Percentiles rank a stretch among this genome's conserved stretches.
Evolutionary conservation across 352 stramenopile genomes (phyloP).

Genomic region (Pythium guiyangense): DNA sequence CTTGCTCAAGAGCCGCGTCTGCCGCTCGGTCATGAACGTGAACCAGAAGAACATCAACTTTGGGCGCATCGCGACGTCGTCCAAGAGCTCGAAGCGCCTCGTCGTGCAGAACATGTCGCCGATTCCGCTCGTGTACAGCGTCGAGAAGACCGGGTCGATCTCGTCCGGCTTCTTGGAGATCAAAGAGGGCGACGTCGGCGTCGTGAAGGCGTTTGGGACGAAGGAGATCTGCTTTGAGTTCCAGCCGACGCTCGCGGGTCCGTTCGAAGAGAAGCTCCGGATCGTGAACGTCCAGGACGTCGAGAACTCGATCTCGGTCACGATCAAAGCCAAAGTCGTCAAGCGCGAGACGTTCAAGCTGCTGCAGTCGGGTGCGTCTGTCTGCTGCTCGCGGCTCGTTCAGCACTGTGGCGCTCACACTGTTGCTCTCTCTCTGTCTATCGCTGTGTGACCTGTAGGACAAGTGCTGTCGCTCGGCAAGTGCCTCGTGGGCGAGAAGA

Average conservation of each 20-base stretch:
- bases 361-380: slow-evolving; percentile 71
- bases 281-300: slow-evolving; percentile 89
- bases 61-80: slow-evolving; percentile 78
- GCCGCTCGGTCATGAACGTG: slow-evolving; percentile 84
- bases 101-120: slow-evolving; percentile 86
- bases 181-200: slow-evolving; percentile 82
- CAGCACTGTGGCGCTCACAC: not conserved
- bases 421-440: not conserved
- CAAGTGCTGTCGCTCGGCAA: slow-evolving; percentile 84
- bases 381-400: not conserved
- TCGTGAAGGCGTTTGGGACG: slow-evolving; percentile 84
- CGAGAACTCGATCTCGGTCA: slow-evolving; percentile 84
- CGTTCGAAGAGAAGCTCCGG: slow-evolving; percentile 88
- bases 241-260: slow-evolving; percentile 75
- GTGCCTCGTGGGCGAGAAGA: slow-evolving; percentile 80
- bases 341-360: slow-evolving; percentile 90
- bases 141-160: slow-evolving; percentile 89
- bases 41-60: slow-evolving; percentile 94
- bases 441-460: slow-evolving; percentile 21
- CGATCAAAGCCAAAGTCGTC: slow-evolving; percentile 87
- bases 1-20: slow-evolving; percentile 80
- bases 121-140: slow-evolving; percentile 79
- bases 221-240: slow-evolving; percentile 90
- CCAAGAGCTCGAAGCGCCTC: slow-evolving; percentile 82
- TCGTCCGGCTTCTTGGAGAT: slow-evolving; percentile 88